Percentiles rank a stretch among this genome's conserved stretches.
Conservation (phyloP, 148 eudicot species). For the Camellia granthamiana region DNA sequence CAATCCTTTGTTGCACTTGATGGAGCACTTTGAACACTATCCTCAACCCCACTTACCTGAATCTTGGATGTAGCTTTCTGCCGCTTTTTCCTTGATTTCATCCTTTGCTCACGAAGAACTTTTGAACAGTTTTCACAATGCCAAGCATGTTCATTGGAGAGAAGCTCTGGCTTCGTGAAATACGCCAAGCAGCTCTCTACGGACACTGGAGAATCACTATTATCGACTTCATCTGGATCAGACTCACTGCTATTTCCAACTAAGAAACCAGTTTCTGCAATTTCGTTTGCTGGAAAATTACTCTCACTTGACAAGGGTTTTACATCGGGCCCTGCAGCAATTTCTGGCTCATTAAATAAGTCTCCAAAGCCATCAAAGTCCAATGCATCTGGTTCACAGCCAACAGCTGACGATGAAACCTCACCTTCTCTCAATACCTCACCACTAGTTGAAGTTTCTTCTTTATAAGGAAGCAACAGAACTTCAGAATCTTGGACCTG, state of each 20-base stretch:
- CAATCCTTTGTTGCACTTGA: constrained; percentile 5
- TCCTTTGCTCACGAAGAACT: constrained; percentile 41
- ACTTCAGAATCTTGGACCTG: neutral
- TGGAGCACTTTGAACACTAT: constrained; percentile 22
- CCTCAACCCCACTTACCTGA: constrained; percentile 20
- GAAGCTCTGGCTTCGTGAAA: constrained; percentile 49
- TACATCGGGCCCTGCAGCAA: constrained; percentile 29
- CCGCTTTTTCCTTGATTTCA: constrained; percentile 33
- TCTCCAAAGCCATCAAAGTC: constrained; percentile 77
- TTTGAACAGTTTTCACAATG: constrained; percentile 89
- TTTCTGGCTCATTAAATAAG: constrained; percentile 80
- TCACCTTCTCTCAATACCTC: constrained; percentile 3
- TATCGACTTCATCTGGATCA: constrained; percentile 84
- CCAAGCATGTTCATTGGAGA: constrained; percentile 47
- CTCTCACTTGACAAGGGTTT: constrained; percentile 26
- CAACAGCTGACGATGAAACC: neutral
- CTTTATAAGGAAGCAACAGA: constrained; percentile 27
- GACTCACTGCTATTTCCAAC: constrained; percentile 63
- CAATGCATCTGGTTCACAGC: constrained; percentile 10
- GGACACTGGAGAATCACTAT: constrained; percentile 75
- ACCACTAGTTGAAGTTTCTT: constrained; percentile 26
- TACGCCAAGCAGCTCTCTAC: constrained; percentile 71
- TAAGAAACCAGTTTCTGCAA: constrained; percentile 30
- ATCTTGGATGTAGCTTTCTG: constrained; percentile 19
- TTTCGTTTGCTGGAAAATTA: constrained; percentile 22